phyloP scores from a whole-genome alignment of 805 yeast species.

The Starmerella stigmatis region DNA sequence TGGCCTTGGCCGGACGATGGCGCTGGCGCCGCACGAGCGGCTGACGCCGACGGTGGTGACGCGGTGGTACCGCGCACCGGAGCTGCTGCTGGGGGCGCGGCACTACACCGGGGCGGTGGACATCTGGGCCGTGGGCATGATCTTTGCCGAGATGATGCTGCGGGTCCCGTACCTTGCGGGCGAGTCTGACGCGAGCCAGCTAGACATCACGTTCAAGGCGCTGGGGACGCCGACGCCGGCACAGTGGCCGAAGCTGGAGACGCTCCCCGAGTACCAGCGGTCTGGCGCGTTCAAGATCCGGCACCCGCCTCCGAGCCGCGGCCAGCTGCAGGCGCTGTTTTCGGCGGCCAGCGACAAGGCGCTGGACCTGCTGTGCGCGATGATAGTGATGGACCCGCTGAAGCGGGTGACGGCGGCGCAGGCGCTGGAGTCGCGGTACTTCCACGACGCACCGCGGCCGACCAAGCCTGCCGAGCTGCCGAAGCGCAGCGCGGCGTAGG shows the following conservation, averaged over 20 bases:
- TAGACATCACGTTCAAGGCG: constrained; percentile 89
- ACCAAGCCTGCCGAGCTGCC: constrained; percentile 59
- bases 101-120: constrained; percentile 87
- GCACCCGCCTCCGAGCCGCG: constrained; percentile 74
- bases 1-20: constrained; percentile 82
- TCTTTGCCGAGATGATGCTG: constrained; percentile 91
- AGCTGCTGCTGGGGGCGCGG: constrained; percentile 73
- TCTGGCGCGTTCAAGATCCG: constrained; percentile 30
- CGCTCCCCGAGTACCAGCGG: constrained; percentile 54
- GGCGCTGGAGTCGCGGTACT: constrained; percentile 58
- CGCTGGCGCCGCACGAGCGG: constrained; percentile 48
- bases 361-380: constrained; percentile 56
- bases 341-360: constrained; percentile 86
- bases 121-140: constrained; percentile 92
- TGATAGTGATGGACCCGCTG: constrained; percentile 73
- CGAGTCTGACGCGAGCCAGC: constrained; percentile 75
- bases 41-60: constrained; percentile 93
- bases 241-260: constrained; percentile 81
- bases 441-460: constrained; percentile 63
- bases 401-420: constrained; percentile 53
- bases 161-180: constrained; percentile 95
- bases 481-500: no score
- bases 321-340: constrained; percentile 70
- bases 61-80: constrained; percentile 97
- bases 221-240: constrained; percentile 91